phyloP scores from a whole-genome alignment of 306 rosid species.

The Vachellia pachyceras region DNA sequence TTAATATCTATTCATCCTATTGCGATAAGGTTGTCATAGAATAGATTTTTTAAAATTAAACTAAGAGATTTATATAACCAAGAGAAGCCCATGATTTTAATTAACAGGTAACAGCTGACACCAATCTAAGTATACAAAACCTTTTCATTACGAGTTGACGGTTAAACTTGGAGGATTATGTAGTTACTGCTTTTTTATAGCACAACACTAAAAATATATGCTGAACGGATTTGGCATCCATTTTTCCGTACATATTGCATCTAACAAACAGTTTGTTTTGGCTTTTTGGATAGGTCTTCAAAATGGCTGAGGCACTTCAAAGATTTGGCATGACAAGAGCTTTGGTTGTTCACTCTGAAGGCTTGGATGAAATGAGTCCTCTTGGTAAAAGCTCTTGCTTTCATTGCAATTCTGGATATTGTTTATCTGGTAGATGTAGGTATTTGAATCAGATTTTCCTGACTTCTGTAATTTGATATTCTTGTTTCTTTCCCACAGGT shows the following conservation, averaged over 20 bases:
- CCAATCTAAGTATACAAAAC: constrained; percentile 15
- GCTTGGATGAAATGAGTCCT: constrained; percentile 97
- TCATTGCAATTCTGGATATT: constrained; percentile 18
- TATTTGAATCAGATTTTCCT: constrained; percentile 24
- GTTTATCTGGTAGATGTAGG: constrained; percentile 20
- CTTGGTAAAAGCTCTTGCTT: constrained; percentile 65
- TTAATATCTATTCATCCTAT: neutral
- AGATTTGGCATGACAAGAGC: constrained; percentile 93
- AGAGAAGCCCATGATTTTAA: neutral
- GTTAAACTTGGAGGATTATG: constrained; percentile 18
- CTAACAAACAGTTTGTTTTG: constrained; percentile 34
- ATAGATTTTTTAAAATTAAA: neutral
- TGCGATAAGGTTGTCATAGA: neutral
- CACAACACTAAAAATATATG: neutral
- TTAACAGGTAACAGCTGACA: neutral
- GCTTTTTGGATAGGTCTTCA: constrained; percentile 62
- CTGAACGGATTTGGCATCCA: constrained; percentile 27
- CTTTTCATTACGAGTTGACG: constrained; percentile 11
- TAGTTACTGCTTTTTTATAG: constrained; percentile 4
- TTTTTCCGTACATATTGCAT: constrained; percentile 17
- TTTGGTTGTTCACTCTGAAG: constrained; percentile 94
- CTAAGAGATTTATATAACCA: constrained; percentile 1
- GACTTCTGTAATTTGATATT: neutral
- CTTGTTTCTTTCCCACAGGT: constrained; percentile 56
- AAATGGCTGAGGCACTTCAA: constrained; percentile 87